Percentiles rank a stretch among this genome's conserved stretches.
phyloP scores from a whole-genome alignment of 2,329 filamentous ascomycete genomes.

The Ustilaginoidea virens region DNA sequence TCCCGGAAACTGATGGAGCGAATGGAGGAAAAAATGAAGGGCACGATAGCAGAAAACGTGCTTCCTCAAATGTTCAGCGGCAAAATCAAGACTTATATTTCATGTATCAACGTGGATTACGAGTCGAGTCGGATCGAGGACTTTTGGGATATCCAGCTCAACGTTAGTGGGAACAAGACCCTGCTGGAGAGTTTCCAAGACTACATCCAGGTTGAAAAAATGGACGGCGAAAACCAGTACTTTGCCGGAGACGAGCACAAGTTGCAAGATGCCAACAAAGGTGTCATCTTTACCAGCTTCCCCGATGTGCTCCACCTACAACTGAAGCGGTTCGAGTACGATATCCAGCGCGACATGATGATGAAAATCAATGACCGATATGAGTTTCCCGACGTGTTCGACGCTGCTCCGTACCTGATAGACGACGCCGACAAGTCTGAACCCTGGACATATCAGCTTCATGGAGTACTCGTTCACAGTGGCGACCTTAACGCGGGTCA shows the following conservation, averaged over 20 bases:
- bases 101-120: slow-evolving; percentile 95
- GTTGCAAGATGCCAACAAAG: slow-evolving; percentile 92
- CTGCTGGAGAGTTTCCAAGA: slow-evolving; percentile 90
- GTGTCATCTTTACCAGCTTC: slow-evolving; percentile 92
- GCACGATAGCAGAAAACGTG: slow-evolving; percentile 77
- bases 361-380: slow-evolving; percentile 96
- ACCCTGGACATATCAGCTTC: slow-evolving; percentile 79
- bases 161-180: slow-evolving; percentile 86
- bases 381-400: slow-evolving; percentile 73
- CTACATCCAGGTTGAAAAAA: slow-evolving; percentile 90
- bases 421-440: slow-evolving; percentile 78
- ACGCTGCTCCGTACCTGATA: slow-evolving; percentile 75
- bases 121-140: slow-evolving; percentile 92
- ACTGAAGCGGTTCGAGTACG: slow-evolving; percentile 95
- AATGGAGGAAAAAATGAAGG: slow-evolving; percentile 97
- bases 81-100: slow-evolving; percentile 97
- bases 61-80: slow-evolving; percentile 86
- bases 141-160: slow-evolving; percentile 98
- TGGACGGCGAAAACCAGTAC: slow-evolving; percentile 98
- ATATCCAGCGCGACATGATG: slow-evolving; percentile 90
- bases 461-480: slow-evolving; percentile 91
- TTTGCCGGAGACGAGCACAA: slow-evolving; percentile 81
- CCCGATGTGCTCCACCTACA: slow-evolving; percentile 90
- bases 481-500: slow-evolving; percentile 94
- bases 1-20: slow-evolving; percentile 95